A percentile compares a stretch with the other conserved stretches of the same genome.
Conservation (phyloP, 345 rosid genomes). For the Pugionium cornutum region DNA sequence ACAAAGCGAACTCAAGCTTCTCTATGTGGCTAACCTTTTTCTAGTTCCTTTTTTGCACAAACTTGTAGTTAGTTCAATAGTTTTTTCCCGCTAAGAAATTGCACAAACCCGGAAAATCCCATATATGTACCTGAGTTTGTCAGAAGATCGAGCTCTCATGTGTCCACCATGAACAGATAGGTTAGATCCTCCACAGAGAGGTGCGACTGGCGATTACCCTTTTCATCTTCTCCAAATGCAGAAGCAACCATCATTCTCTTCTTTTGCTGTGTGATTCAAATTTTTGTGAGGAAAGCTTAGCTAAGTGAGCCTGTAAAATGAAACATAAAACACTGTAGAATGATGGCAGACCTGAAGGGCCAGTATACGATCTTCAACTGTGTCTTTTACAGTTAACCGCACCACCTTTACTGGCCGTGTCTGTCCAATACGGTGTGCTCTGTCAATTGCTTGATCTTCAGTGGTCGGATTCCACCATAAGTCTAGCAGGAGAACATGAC, state of each 20-base stretch:
- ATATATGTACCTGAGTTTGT: conserved; percentile 16
- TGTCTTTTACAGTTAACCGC: conserved; percentile 83
- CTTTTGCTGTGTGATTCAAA: conserved; percentile 59
- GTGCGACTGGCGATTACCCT: conserved; percentile 68
- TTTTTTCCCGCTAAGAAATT: not conserved
- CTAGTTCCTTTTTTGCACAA: conserved; percentile 12
- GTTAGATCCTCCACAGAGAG: conserved; percentile 81
- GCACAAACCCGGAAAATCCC: not conserved
- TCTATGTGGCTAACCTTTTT: not conserved
- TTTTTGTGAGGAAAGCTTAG: too few species aligned
- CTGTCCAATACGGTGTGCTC: conserved; percentile 99
- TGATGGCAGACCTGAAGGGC: conserved; percentile 68
- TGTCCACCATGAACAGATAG: conserved; percentile 79
- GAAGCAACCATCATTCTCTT: conserved; percentile 94
- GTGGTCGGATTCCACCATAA: conserved; percentile 99
- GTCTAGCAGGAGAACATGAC: conserved; percentile 82
- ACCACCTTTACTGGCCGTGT: conserved; percentile 83
- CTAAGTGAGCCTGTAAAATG: too few species aligned
- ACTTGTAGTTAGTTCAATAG: conserved; percentile 17
- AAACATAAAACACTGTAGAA: too few species aligned
- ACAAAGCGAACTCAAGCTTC: not conserved
- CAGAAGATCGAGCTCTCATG: not conserved
- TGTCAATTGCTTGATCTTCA: conserved; percentile 94
- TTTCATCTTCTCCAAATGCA: conserved; percentile 94
- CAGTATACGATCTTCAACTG: conserved; percentile 90